A percentile compares a stretch with the other conserved stretches of the same genome.
These are phyloP conservation scores for Penicillium sp. DNA, from an alignment of 2,329 filamentous ascomycete species.

Conservation along the genomic window DNA sequence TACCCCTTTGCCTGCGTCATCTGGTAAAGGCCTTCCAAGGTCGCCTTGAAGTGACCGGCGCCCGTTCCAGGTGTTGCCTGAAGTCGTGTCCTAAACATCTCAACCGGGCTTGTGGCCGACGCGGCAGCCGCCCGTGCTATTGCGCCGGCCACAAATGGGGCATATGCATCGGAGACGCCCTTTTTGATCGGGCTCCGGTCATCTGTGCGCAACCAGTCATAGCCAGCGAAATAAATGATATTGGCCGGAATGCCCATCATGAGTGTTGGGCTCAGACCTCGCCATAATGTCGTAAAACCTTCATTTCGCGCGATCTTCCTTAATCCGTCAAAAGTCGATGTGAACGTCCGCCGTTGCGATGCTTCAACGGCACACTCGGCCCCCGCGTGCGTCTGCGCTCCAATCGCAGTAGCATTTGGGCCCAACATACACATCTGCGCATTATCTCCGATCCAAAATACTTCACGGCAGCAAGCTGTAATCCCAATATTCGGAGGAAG, in stretches of 20 bases:
- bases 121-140: slow-evolving; percentile 75
- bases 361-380: slow-evolving; percentile 82
- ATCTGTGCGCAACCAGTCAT: slow-evolving; percentile 84
- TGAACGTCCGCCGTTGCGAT: slow-evolving; percentile 74
- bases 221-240: slow-evolving; percentile 97
- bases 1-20: slow-evolving; percentile 78
- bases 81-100: slow-evolving; percentile 88
- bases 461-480: slow-evolving; percentile 90
- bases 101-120: slow-evolving; percentile 78
- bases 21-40: slow-evolving; percentile 66
- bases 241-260: slow-evolving; percentile 93
- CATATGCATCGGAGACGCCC: slow-evolving; percentile 61
- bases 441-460: slow-evolving; percentile 91
- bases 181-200: slow-evolving; percentile 64
- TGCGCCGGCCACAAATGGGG: slow-evolving; percentile 74
- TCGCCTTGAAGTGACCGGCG: slow-evolving; percentile 70
- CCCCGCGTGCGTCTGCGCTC: slow-evolving; percentile 41
- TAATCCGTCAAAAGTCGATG: slow-evolving; percentile 84
- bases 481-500: slow-evolving; percentile 83
- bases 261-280: slow-evolving; percentile 87
- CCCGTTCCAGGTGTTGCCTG: slow-evolving; percentile 62
- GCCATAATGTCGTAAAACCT: slow-evolving; percentile 79
- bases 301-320: slow-evolving; percentile 94
- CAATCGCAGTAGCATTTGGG: slow-evolving; percentile 34
- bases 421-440: slow-evolving; percentile 74